These are phyloP conservation scores for Pelargonium cotyledonis DNA, from an alignment of 441 rosid genomes.

Conservation along the genomic window DNA sequence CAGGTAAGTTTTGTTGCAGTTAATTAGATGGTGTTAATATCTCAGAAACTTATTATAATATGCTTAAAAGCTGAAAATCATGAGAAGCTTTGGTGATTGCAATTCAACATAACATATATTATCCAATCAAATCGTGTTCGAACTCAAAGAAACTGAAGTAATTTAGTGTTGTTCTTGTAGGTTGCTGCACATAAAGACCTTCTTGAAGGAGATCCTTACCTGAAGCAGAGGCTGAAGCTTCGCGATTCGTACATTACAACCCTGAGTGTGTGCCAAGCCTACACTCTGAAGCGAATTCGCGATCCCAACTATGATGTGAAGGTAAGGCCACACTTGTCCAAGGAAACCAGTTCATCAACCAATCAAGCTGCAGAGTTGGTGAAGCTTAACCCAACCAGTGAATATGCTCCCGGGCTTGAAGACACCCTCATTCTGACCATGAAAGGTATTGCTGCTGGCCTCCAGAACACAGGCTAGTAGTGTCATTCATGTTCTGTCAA, in stretches of 20 bases:
- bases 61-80: too few relatives aligned
- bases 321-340: constrained; percentile 62
- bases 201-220: constrained; percentile 84
- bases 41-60: too few relatives aligned
- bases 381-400: constrained; percentile 69
- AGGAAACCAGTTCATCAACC: constrained; percentile 57
- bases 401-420: constrained; percentile 79
- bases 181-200: constrained; percentile 85
- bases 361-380: constrained; percentile 63
- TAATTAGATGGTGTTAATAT: too few relatives aligned
- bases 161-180: constrained; percentile 16
- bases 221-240: constrained; percentile 16
- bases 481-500: too few relatives aligned
- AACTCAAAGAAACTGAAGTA: too few relatives aligned
- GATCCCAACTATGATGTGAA: constrained; percentile 69
- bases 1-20: constrained; percentile 42
- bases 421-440: constrained; percentile 92
- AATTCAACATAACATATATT: too few relatives aligned
- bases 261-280: not conserved
- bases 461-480: constrained; percentile 79
- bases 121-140: too few relatives aligned
- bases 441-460: constrained; percentile 92
- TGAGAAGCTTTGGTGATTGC: too few relatives aligned
- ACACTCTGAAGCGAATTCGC: constrained; percentile 59
- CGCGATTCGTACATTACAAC: not conserved